These are phyloP conservation scores for Kwoniella sp. DNA, from an alignment of 768 basidiomycete genomes.

Conservation along the genomic window DNA sequence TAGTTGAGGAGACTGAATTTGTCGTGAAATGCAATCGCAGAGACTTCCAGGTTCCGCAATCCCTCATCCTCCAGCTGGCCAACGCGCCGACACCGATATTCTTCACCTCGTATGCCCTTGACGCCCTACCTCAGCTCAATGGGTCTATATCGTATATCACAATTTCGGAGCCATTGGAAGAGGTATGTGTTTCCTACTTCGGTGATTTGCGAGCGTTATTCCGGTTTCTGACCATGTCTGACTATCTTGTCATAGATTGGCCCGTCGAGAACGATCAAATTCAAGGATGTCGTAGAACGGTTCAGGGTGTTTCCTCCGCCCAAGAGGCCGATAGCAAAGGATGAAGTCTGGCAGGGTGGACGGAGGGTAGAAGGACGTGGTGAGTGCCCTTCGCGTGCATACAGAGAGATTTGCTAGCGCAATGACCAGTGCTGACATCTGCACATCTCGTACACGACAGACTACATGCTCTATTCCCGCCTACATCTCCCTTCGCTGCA, in stretches of 20 bases:
- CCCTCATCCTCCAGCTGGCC: conserved; percentile 69
- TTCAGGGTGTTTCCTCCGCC: conserved; percentile 85
- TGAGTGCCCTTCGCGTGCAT: conserved; percentile 53
- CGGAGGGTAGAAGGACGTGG: conserved; percentile 75
- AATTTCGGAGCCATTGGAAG: conserved; percentile 76
- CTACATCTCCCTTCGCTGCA: conserved; percentile 85
- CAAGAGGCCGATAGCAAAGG: conserved; percentile 72
- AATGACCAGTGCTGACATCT: background rate
- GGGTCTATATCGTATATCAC: conserved; percentile 94
- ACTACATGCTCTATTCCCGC: conserved; percentile 91
- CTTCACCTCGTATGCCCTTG: conserved; percentile 88
- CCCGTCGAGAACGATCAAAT: conserved; percentile 61
- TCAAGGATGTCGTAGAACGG: conserved; percentile 87
- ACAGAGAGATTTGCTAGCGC: background rate
- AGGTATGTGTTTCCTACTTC: conserved; percentile 28
- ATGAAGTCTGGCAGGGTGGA: conserved; percentile 80
- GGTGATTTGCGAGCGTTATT: background rate
- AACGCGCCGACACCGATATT: conserved; percentile 84
- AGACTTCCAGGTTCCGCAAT: conserved; percentile 87
- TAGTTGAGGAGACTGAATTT: background rate
- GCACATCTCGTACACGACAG: too few relatives aligned
- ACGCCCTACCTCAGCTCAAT: conserved; percentile 86
- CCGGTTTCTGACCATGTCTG: background rate
- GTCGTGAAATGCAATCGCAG: conserved; percentile 17
- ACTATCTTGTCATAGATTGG: conserved; percentile 35